Base-by-base conservation (phyloP, 352 stramenopile species). In the Phytophthora citricola region DNA sequence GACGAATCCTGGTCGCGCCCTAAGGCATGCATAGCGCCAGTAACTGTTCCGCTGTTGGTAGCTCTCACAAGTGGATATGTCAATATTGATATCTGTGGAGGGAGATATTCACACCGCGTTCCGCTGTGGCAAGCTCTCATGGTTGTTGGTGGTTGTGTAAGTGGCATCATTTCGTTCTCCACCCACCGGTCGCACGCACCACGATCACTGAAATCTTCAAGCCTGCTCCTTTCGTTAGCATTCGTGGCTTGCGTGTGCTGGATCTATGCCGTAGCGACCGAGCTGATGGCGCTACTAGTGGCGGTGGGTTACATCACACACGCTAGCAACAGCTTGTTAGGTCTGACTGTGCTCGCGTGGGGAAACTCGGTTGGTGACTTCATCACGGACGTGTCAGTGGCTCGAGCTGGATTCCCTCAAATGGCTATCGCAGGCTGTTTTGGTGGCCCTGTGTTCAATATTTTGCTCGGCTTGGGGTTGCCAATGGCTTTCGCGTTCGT, bases 181-280 rank as follows among this genome's bases (percentile, higher is more conserved):
- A 92, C 85, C 5, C 85, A 93, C 55, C 76, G 83, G 8, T 90
- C 78, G 26, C 83, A 79, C 7, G 67, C 82, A 12, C 86, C 83
- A 26, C 79, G 67, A 29, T 90, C 84, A 7, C 36, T 78, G 4
- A 63, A 66, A 36, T 69, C 78, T 40, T 86, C 76, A 36, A 63
- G 79, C 12, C 29, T 90, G n/a, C 79, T 94, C 48, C 75, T 95
- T 38, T 61, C 73, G 7, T 63, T 97, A 20, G 86, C 80, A 5
- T 92, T 97, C 26, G 64, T 81, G 10, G 87, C 94, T 14, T 97
- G 89, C 58, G 89, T 98, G 12, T 85, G 85, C 45, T 98, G 92
- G 94, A 97, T 98, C 66, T 98, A 97, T 70, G 73, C 86, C 2
- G 75, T 98, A 34, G 91, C 92, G 5, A 90, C 81, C 38, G 92